phyloP scores from a whole-genome alignment of 2,329 filamentous ascomycete species.

The Colletotrichum tofieldiae region DNA sequence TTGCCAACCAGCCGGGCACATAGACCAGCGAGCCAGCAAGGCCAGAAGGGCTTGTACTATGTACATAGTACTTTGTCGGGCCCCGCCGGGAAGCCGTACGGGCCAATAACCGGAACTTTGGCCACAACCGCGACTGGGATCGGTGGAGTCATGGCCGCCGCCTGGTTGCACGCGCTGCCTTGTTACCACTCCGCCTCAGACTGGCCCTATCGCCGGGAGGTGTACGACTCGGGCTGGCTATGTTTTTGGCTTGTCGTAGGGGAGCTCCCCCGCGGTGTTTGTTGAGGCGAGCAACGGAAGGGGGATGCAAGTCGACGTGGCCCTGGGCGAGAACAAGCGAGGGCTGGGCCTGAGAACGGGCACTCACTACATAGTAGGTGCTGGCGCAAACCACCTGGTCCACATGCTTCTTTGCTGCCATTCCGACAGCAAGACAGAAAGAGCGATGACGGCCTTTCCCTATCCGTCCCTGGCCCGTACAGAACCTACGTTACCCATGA shows the following conservation, averaged over 20 bases:
- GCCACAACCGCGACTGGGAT: constrained; percentile 35
- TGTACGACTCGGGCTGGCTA: not conserved
- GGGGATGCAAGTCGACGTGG: constrained; percentile 6
- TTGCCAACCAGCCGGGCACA: constrained; percentile 28
- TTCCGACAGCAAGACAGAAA: not conserved
- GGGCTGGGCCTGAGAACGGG: constrained; percentile 15
- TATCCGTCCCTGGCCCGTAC: constrained; percentile 3
- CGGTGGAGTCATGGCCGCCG: constrained; percentile 17
- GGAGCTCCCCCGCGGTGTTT: not conserved
- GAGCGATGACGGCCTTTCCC: constrained; percentile 10
- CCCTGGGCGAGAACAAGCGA: not conserved
- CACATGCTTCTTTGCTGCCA: not conserved
- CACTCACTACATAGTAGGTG: too few relatives aligned
- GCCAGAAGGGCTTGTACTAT: constrained; percentile 3
- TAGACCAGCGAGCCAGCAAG: not conserved
- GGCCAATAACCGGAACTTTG: constrained; percentile 19
- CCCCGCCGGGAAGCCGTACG: constrained; percentile 15
- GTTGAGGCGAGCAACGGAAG: not conserved
- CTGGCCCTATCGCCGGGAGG: not conserved
- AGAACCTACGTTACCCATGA: not conserved
- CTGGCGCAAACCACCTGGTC: constrained; percentile 2
- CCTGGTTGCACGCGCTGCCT: constrained; percentile 14
- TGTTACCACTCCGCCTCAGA: not conserved
- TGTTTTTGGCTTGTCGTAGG: too few relatives aligned
- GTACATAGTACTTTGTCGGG: not conserved